Evolutionary conservation across 805 yeast genomes (phyloP).

Genomic region (Candida koratica): DNA sequence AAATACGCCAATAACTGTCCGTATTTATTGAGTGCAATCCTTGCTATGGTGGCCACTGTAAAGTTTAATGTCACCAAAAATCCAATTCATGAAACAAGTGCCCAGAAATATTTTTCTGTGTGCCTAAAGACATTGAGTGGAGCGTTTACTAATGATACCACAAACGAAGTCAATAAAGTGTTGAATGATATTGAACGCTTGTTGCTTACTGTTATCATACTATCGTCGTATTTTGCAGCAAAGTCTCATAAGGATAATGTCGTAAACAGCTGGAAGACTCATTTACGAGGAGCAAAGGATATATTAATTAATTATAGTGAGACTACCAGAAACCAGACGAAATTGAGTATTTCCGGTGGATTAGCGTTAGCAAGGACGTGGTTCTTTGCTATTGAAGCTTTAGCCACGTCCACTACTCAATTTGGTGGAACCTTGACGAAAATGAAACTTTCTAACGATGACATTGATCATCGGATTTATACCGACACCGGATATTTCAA

Average conservation of each 20-base stretch:
- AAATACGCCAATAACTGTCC: slow-evolving; percentile 56
- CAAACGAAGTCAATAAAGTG: slow-evolving; percentile 21
- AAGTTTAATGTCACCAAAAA: slow-evolving; percentile 38
- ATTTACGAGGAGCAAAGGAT: slow-evolving; percentile 58
- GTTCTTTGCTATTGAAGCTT: slow-evolving; percentile 52
- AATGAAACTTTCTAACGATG: slow-evolving; percentile 7
- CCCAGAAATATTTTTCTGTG: slow-evolving; percentile 54
- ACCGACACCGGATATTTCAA: slow-evolving; percentile 32
- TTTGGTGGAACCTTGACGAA: slow-evolving; percentile 48
- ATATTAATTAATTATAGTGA: slow-evolving; percentile 46
- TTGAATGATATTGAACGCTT: slow-evolving; percentile 57
- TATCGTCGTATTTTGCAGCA: slow-evolving; percentile 57
- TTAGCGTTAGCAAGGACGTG: slow-evolving; percentile 53
- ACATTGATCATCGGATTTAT: slow-evolving; percentile 18
- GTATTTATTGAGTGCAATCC: slow-evolving; percentile 57
- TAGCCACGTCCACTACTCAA: slow-evolving; percentile 51
- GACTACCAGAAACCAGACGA: slow-evolving; percentile 14
- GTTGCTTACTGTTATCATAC: slow-evolving; percentile 55
- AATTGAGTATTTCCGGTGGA: slow-evolving; percentile 32
- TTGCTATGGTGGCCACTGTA: slow-evolving; percentile 65
- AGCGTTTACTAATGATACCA: slow-evolving; percentile 31
- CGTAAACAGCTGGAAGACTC: slow-evolving; percentile 56
- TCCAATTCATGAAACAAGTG: slow-evolving; percentile 45
- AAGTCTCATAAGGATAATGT: slow-evolving; percentile 21
- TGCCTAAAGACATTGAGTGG: slow-evolving; percentile 55